Base-by-base conservation (phyloP, 2,329 filamentous ascomycete genomes). In the Alternaria tenuissima region DNA sequence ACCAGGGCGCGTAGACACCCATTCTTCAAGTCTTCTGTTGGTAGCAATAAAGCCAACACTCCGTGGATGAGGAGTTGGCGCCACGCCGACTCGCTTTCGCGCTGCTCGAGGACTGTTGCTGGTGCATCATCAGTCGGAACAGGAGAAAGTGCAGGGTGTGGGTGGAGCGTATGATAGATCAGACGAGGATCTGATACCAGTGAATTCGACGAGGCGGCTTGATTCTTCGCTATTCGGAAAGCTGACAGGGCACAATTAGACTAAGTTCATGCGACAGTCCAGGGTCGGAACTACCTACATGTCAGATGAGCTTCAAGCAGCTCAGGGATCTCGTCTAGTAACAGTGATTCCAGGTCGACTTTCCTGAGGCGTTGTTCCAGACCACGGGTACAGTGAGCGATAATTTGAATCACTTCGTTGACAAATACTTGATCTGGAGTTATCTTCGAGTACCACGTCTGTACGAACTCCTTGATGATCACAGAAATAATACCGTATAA, bases 401-500 rank as follows among this genome's bases (percentile, higher is more conserved):
- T 91, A 67, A 97, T 89, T 73, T 93, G 92, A 55, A 98, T 85
- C 59, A 97, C 86, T 81, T 97, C 94, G 68, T 91, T 89, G 61
- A 95, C 89, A 75, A 99, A 96, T 12, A 88, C 85, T 75, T 94
- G 91, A 79, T 99, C 94, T 4, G 93, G 88, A 1, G 94, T 97
- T 77, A 99, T 95, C 78, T 90, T 94, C 66, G 84, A 85, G 82
- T 99, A 99, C 95, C 95, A 99, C 32, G 88, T 89, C 77, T 95
- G 90, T 38, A 99, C 91, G 76, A 93, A 97, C 66, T 97, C 93
- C 72, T 91, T 89, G 70, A 97, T 84, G 63, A 98, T 88, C 60
- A 98, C 91, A 53, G 95, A 91, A 62, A 99, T 89, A 61, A 98
- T 87, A 28, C 92, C 94, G 76, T 98, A 99, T 5, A 99, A 86